These are phyloP conservation scores for Tuber melanosporum DNA, from an alignment of 495 filamentous ascomycete genomes.

Conservation along the genomic window DNA sequence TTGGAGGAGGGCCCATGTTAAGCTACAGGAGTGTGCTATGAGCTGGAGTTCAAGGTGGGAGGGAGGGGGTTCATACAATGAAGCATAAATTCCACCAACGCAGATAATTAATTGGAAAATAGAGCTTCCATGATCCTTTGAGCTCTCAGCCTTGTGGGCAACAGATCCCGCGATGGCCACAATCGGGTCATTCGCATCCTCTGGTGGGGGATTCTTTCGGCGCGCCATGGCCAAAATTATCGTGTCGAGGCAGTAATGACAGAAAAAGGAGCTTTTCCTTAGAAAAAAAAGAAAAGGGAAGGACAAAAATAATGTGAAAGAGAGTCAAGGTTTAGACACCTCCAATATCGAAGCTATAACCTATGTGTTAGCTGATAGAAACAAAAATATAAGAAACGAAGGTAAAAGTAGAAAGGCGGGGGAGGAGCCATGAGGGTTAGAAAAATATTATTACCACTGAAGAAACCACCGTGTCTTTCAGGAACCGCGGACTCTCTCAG, in stretches of 20 bases:
- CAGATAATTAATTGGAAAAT: conserved; percentile 73
- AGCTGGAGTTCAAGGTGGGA: background rate
- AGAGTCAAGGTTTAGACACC: background rate
- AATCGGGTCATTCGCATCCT: conserved; percentile 31
- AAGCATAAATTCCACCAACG: conserved; percentile 87
- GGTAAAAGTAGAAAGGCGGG: background rate
- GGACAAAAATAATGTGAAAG: background rate
- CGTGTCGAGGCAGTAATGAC: background rate
- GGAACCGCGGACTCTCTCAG: background rate
- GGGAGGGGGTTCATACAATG: conserved; percentile 62
- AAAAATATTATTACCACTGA: background rate
- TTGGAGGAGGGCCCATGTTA: conserved; percentile 93
- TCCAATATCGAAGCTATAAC: background rate
- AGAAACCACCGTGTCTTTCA: conserved; percentile 6
- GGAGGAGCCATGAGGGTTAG: background rate
- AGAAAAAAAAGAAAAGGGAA: background rate
- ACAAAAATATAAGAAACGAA: background rate
- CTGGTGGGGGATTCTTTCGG: conserved; percentile 8
- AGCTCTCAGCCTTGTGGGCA: conserved; percentile 35
- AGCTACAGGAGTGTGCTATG: conserved; percentile 48
- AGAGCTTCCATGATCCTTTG: conserved; percentile 40
- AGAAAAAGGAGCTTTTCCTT: background rate
- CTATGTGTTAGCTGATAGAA: background rate
- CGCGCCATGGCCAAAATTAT: conserved; percentile 5
- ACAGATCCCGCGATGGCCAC: conserved; percentile 34